Base-by-base conservation (phyloP, 2,329 filamentous ascomycete species). In the Colletotrichum sidae region DNA sequence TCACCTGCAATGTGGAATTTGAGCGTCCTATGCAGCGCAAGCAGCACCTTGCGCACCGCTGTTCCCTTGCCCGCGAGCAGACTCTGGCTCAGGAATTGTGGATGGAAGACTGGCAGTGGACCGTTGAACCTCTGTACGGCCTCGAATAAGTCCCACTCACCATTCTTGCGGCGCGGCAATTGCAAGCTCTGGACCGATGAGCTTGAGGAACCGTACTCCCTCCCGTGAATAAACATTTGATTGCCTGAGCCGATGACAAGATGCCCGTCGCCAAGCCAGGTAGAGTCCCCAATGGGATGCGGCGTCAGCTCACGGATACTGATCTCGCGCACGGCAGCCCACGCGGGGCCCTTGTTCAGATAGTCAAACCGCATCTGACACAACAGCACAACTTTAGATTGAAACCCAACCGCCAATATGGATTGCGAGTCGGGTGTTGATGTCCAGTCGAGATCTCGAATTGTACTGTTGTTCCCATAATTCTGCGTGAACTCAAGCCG, bases 321-420 rank as follows among this genome's bases (percentile, higher is more conserved):
- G 61, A 97, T 92, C 74, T 97, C 92, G 50, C 92, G 86, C 64
- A 97, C 91, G 33, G 91, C 85, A 1, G 92, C 91, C 94, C 94
- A 97, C 0, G 94, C 93, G n/a, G 93, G 92, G 1, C 92, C 91
- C 67, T 92, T 90, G 72, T 94, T 93, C 15, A 97, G 83, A 74
- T 97, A 97, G 76, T 97, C 93, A 73, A 96, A 97, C 11, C 94
- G 91, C 80, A 97, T 89, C 74, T 97, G 94, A 6, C 92, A 90
- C 34, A 97, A 85, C 2, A 97, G 83, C 37, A 96, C 79, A 6
- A 97, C 90, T 61, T 91, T 88, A 69, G 94, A 92, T n/a, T 91
- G 90, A 73, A 97, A 97, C 0, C 94, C 94, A n/a, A 97, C 92
- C 1, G 94, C 93, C 17, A 97, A 82, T 60, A 97, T 94, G 1